phyloP scores from a whole-genome alignment of 257 asterid genomes.

The Lithospermum erythrorhizon region DNA sequence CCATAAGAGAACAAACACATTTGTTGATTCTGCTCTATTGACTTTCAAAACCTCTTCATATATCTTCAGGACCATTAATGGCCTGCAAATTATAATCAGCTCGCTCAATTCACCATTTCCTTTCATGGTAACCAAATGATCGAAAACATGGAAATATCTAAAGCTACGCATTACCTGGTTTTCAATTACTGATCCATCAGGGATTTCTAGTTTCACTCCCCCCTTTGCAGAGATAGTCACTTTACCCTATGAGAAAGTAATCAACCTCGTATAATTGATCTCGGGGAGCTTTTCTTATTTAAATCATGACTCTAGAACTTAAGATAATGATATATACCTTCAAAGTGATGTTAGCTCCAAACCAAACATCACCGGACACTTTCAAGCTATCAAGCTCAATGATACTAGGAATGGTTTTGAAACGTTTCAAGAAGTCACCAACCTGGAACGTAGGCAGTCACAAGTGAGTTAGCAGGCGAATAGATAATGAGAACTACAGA shows the following conservation, averaged over 20 bases:
- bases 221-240: constrained; percentile 65
- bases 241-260: constrained; percentile 51
- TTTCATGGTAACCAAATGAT: not conserved
- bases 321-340: constrained; percentile 39
- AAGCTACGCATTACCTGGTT: constrained; percentile 42
- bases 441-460: constrained; percentile 31
- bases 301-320: not conserved
- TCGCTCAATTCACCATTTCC: not conserved
- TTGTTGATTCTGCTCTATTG: not conserved
- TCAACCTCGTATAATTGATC: not conserved
- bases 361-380: constrained; percentile 86
- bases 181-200: constrained; percentile 61
- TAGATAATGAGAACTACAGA: no score
- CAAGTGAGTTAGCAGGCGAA: constrained; percentile 1
- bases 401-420: constrained; percentile 94
- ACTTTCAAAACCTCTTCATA: constrained; percentile 7
- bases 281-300: not conserved
- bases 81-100: constrained; percentile 30
- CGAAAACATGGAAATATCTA: not conserved
- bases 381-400: constrained; percentile 80
- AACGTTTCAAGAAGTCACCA: constrained; percentile 64
- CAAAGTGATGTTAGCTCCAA: constrained; percentile 64
- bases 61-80: constrained; percentile 69
- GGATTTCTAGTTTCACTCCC: constrained; percentile 74
- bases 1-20: constrained; percentile 1